These are phyloP conservation scores for Ascochyta koolunga DNA, from an alignment of 2,329 filamentous ascomycete genomes.

Conservation along the genomic window DNA sequence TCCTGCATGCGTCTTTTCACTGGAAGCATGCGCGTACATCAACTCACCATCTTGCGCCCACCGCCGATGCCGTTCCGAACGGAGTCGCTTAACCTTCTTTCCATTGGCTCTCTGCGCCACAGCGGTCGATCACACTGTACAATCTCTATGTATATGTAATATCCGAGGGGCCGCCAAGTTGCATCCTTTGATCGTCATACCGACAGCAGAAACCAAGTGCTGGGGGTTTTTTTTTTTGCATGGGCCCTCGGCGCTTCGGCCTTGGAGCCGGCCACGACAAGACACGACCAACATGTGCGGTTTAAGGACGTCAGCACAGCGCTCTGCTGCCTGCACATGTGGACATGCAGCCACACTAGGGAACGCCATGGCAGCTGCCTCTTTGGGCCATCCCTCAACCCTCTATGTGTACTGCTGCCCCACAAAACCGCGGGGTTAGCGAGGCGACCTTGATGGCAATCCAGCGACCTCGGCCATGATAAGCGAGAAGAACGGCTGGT, in stretches of 20 bases:
- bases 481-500: constrained; percentile 15
- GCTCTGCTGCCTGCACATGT: background rate
- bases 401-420: constrained; percentile 1
- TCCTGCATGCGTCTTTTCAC: background rate
- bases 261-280: background rate
- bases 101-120: constrained; percentile 27
- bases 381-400: constrained; percentile 13
- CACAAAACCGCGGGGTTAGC: constrained; percentile 33
- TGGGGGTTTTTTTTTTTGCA: background rate
- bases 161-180: constrained; percentile 14
- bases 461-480: constrained; percentile 26
- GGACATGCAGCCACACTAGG: constrained; percentile 12
- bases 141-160: too few species aligned
- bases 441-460: constrained; percentile 16
- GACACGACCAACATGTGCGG: background rate
- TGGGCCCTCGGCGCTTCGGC: constrained; percentile 4
- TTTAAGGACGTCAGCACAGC: constrained; percentile 5
- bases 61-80: constrained; percentile 22
- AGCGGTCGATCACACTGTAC: constrained; percentile 30
- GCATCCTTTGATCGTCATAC: constrained; percentile 13
- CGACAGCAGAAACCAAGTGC: background rate
- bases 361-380: constrained; percentile 22
- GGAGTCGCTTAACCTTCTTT: constrained; percentile 12
- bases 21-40: constrained; percentile 7
- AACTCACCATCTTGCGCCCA: constrained; percentile 12